These are phyloP conservation scores for Aspergillus indologenus DNA, from an alignment of 495 filamentous ascomycete genomes.

Conservation along the genomic window DNA sequence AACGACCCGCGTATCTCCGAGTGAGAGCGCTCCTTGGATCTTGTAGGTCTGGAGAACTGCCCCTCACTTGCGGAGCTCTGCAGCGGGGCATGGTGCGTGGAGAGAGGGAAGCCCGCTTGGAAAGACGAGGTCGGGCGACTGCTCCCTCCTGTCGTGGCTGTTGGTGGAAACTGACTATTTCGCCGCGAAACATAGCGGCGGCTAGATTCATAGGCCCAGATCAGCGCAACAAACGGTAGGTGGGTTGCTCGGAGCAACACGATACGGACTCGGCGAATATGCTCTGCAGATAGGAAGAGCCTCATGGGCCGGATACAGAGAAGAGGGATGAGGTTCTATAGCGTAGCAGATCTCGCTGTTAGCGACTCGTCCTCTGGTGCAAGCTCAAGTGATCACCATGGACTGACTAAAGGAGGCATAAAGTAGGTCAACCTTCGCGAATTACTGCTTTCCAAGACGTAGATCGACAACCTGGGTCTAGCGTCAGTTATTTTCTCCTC, in stretches of 20 bases:
- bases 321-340: slow-evolving; percentile 78
- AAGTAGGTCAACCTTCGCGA: slow-evolving; percentile 80
- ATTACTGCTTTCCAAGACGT: slow-evolving; percentile 72
- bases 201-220: slow-evolving; percentile 56
- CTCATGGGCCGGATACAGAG: slow-evolving; percentile 80
- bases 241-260: slow-evolving; percentile 72
- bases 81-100: slow-evolving; percentile 30
- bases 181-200: slow-evolving; percentile 29
- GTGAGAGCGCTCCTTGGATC: slow-evolving; percentile 18
- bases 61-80: slow-evolving; percentile 28
- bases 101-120: slow-evolving; percentile 27
- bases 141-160: slow-evolving; percentile 18
- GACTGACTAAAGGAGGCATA: slow-evolving; percentile 60
- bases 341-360: slow-evolving; percentile 28
- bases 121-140: slow-evolving; percentile 27
- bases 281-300: slow-evolving; percentile 67
- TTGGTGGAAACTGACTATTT: slow-evolving; percentile 27
- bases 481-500: background rate
- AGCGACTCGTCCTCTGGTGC: slow-evolving; percentile 12
- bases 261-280: slow-evolving; percentile 71
- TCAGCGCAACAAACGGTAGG: slow-evolving; percentile 59
- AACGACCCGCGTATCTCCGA: slow-evolving; percentile 24
- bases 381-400: slow-evolving; percentile 5
- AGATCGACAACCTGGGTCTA: slow-evolving; percentile 51
- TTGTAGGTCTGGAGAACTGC: slow-evolving; percentile 20